Evolutionary conservation across 2,329 filamentous ascomycete species (phyloP), one percentile per base, ranked within the genome.

Genomic region (Pestalotiopsis sp.): DNA sequence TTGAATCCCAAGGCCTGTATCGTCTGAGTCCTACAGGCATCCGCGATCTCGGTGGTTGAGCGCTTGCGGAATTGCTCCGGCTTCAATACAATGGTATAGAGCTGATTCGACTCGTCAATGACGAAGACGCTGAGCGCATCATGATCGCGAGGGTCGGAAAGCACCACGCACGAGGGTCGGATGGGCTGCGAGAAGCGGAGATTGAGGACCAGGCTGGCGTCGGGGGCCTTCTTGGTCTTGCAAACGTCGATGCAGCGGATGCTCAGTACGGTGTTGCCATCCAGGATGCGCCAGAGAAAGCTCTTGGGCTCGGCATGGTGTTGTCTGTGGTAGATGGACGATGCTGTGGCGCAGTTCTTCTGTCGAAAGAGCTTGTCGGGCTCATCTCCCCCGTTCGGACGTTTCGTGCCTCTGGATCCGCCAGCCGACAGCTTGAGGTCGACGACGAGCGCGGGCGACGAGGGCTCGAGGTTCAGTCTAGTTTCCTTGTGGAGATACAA

Each of bases 261-360:
- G 80, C 96, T 95, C 73, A 99, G 85, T 70, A 94, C 84, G 72
- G 88, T 92, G 75, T 90, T 89, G 74, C 93, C 89, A 75, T 97
- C 92, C 69, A 98, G 82, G 52, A 98, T 86, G 73, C 95, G 89
- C 96, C 96, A 99, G 61, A 97, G 86, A 77, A 98, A 97, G 79
- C 89, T 93, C 76, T 92, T 90, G 52, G 96, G 96, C 71, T 91
- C 90, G 71, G 87, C 84, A 75, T 92, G 89, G 78, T 91, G 88
- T 78, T 88, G 88, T 66, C 96, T 90, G 79, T 97, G 94, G 82
- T 93, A 97, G 67, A 98, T 86, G 2, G 93, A 94, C 35, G 93
- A 91, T 39, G 94, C 88, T 1, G 85, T 90, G 30, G 95, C 93
- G 65, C 98, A 83, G 76, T 92, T 88, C 70, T 88, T 90, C 69